Percentiles rank a stretch among this genome's conserved stretches.
phyloP scores from a whole-genome alignment of 2,329 filamentous ascomycete genomes.

The Aaosphaeria pasadenensis region DNA sequence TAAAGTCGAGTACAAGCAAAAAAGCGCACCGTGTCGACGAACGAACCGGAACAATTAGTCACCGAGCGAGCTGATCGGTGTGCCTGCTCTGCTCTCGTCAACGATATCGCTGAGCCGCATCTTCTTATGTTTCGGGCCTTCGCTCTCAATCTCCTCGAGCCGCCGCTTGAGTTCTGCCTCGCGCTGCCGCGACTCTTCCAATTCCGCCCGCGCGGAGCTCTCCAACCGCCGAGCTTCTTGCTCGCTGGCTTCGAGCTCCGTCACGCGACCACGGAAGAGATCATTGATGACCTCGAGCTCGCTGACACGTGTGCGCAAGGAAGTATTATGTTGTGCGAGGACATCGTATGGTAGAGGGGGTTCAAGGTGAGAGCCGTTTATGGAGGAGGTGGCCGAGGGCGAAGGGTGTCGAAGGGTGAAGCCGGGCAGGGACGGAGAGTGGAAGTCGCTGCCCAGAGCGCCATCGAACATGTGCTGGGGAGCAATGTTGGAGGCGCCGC shows the following conservation, averaged over 20 bases:
- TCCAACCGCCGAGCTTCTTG: constrained; percentile 65
- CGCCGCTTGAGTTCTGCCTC: constrained; percentile 80
- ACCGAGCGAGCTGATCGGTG: constrained; percentile 29
- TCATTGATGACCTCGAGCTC: constrained; percentile 92
- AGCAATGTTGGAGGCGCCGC: constrained; percentile 62
- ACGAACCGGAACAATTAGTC: constrained; percentile 12
- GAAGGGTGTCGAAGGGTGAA: constrained; percentile 48
- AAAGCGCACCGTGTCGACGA: background rate
- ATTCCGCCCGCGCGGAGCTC: constrained; percentile 59
- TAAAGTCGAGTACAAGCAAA: constrained; percentile 5
- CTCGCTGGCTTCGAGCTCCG: constrained; percentile 75
- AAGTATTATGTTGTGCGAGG: constrained; percentile 74
- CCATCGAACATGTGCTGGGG: constrained; percentile 78
- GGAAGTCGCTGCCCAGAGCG: constrained; percentile 69
- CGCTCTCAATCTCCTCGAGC: constrained; percentile 61
- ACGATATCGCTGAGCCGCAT: constrained; percentile 56
- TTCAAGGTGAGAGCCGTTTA: constrained; percentile 63
- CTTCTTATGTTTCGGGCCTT: constrained; percentile 54
- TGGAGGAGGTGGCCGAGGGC: constrained; percentile 56
- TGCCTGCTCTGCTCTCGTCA: constrained; percentile 41
- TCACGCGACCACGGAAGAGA: constrained; percentile 64
- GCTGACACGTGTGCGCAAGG: constrained; percentile 89
- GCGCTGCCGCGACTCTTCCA: constrained; percentile 72
- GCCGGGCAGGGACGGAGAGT: constrained; percentile 48
- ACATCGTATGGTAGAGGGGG: constrained; percentile 76